A percentile compares a stretch with the other conserved stretches of the same genome.
These are phyloP conservation scores for Ustanciosporium gigantosporum DNA, from an alignment of 1,284 basidiomycete genomes.

Conservation along the genomic window DNA sequence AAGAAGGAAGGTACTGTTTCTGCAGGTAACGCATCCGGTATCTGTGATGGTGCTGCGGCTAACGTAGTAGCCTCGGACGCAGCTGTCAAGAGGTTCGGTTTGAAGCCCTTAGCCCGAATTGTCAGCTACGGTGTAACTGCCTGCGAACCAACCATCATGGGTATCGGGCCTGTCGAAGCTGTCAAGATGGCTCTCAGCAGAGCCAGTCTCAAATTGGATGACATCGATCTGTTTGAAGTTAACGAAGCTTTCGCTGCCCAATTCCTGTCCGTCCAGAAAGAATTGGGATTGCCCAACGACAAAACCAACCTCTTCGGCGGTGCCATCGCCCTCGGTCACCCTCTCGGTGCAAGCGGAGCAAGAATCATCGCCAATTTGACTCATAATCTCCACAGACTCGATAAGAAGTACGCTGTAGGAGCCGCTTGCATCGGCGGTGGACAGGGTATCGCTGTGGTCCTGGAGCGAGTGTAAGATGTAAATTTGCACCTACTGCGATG, in stretches of 20 bases:
- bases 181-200: conserved; percentile 61
- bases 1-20: conserved; percentile 86
- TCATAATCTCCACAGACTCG: conserved; percentile 65
- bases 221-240: conserved; percentile 67
- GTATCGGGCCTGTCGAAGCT: conserved; percentile 66
- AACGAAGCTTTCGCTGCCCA: conserved; percentile 91
- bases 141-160: conserved; percentile 67
- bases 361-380: conserved; percentile 66
- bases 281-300: conserved; percentile 71
- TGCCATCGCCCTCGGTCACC: conserved; percentile 66
- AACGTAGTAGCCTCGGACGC: conserved; percentile 88
- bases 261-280: conserved; percentile 85
- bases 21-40: conserved; percentile 90
- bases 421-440: conserved; percentile 67
- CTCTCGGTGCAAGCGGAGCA: conserved; percentile 66
- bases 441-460: conserved; percentile 63
- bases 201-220: conserved; percentile 61
- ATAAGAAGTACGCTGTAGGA: conserved; percentile 66
- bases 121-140: conserved; percentile 69
- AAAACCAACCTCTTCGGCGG: conserved; percentile 67
- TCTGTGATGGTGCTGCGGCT: conserved; percentile 97
- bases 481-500: conserved; percentile 3
- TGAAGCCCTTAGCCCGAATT: conserved; percentile 84
- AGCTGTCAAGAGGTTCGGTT: conserved; percentile 81
- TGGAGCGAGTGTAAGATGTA: conserved; percentile 61